Evolutionary conservation across 2,329 filamentous ascomycete genomes (phyloP).

Genomic region (Penicillium occitanis): DNA sequence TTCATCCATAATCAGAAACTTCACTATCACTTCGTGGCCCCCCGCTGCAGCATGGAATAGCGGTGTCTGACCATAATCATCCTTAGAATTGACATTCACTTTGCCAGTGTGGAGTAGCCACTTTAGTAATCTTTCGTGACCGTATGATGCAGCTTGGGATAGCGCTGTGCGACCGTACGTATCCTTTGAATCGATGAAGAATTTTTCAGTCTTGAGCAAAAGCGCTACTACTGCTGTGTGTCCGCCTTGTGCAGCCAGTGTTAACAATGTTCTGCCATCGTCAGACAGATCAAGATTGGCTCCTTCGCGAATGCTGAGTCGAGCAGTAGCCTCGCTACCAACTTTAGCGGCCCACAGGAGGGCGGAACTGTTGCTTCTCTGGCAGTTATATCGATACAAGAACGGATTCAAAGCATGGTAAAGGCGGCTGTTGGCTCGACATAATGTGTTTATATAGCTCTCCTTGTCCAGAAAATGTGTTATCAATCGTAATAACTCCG

Average conservation of each 20-base stretch:
- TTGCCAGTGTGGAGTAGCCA: not conserved
- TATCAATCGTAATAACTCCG: not conserved
- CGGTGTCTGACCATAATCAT: not conserved
- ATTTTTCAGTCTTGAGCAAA: not conserved
- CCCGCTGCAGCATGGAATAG: constrained; percentile 16
- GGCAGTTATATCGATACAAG: constrained; percentile 2
- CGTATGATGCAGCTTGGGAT: not conserved
- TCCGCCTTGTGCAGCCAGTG: not conserved
- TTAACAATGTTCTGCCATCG: not conserved
- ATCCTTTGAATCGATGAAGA: not conserved
- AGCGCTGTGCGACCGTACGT: not conserved
- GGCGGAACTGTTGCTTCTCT: not conserved
- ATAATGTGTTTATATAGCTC: not conserved
- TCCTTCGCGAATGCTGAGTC: not conserved
- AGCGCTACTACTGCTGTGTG: not conserved
- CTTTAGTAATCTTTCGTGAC: not conserved
- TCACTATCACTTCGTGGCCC: constrained; percentile 17
- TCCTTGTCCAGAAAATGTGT: not conserved
- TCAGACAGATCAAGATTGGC: not conserved
- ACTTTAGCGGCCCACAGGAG: not conserved
- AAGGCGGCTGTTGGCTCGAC: not conserved
- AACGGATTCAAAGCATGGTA: not conserved
- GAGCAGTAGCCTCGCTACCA: constrained; percentile 1
- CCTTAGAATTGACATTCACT: not conserved
- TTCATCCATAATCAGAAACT: constrained; percentile 11